phyloP scores from a whole-genome alignment of 2,329 filamentous ascomycete species.

The Alternaria hordeiaustralica region DNA sequence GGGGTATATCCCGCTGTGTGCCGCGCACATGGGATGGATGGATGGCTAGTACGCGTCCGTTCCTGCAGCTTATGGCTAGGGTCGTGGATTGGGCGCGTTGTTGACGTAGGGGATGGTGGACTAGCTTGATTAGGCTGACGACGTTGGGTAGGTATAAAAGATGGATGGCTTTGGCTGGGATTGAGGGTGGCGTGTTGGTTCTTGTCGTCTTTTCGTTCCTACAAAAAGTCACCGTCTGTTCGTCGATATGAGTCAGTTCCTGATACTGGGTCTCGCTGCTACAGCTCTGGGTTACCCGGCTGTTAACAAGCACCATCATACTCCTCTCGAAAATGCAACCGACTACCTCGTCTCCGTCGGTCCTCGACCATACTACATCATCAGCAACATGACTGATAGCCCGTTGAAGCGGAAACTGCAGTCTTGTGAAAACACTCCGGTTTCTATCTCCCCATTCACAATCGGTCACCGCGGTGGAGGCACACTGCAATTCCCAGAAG shows the following conservation, averaged over 20 bases:
- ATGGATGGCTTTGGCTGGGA: neutral
- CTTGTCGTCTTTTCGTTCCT: neutral
- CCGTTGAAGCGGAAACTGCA: conserved; percentile 66
- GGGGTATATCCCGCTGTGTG: neutral
- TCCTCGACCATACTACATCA: conserved; percentile 68
- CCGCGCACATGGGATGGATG: conserved; percentile 4
- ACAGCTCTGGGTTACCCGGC: conserved; percentile 17
- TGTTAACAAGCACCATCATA: conserved; percentile 15
- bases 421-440: conserved; percentile 63
- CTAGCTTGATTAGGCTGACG: neutral
- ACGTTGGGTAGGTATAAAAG: neutral
- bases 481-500: conserved; percentile 69
- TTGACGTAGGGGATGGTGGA: neutral
- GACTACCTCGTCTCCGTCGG: conserved; percentile 61
- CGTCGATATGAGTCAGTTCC: neutral
- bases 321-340: neutral
- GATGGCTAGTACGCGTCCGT: conserved; percentile 1
- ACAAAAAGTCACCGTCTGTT: accelerated
- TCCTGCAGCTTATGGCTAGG: conserved; percentile 1
- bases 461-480: conserved; percentile 65
- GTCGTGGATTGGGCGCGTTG: too few species aligned
- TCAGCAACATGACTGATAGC: conserved; percentile 67
- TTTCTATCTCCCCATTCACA: conserved; percentile 62
- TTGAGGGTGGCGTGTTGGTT: neutral
- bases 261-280: conserved; percentile 15